Base-by-base conservation (phyloP, 2,329 filamentous ascomycete genomes). In the Alternaria arborescens region DNA sequence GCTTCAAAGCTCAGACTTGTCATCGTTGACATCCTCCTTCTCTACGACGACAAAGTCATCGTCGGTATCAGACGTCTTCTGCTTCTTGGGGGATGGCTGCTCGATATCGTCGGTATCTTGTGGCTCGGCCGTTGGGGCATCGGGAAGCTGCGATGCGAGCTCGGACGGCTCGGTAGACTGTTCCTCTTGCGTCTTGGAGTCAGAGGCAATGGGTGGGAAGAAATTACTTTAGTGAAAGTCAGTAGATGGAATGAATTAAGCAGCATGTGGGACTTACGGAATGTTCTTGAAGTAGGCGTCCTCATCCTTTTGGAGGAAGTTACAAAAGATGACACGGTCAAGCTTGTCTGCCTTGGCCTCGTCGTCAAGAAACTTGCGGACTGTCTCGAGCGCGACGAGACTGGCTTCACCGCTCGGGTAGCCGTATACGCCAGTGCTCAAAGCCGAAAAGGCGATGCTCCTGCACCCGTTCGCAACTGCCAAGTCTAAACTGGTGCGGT, bases 351-450 rank as follows among this genome's bases (percentile, higher is more conserved):
- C 69, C 74, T 82, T 68, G 70, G 79, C 62, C 68, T 80, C 63
- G 66, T 80, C 76, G 11, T 84, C 82, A 24, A 90, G 69, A 72
- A 88, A 89, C 42, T 77, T 78, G 54, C 83, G 82, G 44, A 88
- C 86, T 38, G 87, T 86, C 32, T 85, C 81, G 53, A 91, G 84
- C 1, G 93, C 95, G 10, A 90, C 84, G n/a, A 83, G 77, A 0
- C 93, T 92, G 1, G 94, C 95, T 41, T 89, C 85, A 1, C 74
- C 65, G 69, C 87, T 91, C 0, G 94, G 94, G 74, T 96, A 98
- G 1, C 92, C 92, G 74, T 97, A 98, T 1, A 97, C 78, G 0
- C 94, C 95, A 1, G 94, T 97, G 73, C 93, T 97, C 61, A 98
- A 85, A 20, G 88, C 90, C 41, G 89, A 88, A 70, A 99, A 97